Evolutionary conservation across 345 rosid species (phyloP), one percentile per base, ranked within the genome.

Genomic region (Mallotus nudiflorus): DNA sequence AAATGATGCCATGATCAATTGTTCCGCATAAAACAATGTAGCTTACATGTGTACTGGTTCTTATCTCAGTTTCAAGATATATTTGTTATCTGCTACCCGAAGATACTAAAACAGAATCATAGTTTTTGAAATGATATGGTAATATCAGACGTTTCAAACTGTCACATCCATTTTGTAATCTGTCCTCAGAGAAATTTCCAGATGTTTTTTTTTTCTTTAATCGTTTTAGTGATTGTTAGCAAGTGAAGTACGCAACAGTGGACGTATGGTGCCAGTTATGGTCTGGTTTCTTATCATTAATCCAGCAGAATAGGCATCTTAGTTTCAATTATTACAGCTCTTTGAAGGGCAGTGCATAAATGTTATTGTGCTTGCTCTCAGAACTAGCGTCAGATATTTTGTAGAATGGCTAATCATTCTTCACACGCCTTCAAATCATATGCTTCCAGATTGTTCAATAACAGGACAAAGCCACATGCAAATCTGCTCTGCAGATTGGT

Each of bases 1-100:
- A 90, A 92, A 78, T 88, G 85, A 91, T 13, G 2, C 8, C 13
- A 19, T 60, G 35, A 29, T 13, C 55, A 25, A 14, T 35, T 46
- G 68, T 11, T 56, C 57, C 37, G 15, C 13, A 40, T 25, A 68
- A 45, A 14, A 6, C 33, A 24, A 10, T 44, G 50, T 44, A 55
- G 59, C 71, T 54, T 54, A 37, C 55, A 2, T 16, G 31, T 70
- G 46, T 10, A 12, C 46, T 33, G 28, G 61, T 65, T 73, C 71
- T 71, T 45, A 62, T 50, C 39, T 44, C 31, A 35, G 42, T 56
- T 54, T 66, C 31, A 39, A 39, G 25, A 64, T 42, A 64, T n/a
- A 40, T 42, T 63, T 74, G 59, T 66, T 60, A 14, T 27, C 46
- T n/a, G n/a, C n/a, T n/a, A n/a, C n/a, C n/a, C n/a, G n/a, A n/a